phyloP scores from a whole-genome alignment of 73 alveolate species.

The Paramecium pentaurelia region DNA sequence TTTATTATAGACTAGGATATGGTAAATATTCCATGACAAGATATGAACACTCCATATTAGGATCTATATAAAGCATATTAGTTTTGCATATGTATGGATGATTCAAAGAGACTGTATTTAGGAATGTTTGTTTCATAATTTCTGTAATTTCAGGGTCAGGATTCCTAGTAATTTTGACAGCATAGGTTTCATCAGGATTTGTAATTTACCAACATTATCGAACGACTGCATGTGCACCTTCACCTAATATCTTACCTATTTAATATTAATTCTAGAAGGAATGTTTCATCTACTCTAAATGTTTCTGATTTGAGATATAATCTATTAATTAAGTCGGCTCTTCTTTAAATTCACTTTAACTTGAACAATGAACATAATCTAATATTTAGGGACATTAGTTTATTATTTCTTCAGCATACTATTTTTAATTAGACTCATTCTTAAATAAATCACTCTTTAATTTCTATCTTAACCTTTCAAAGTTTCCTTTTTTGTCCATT shows the following conservation, averaged over 20 bases:
- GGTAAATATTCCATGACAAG: constrained; percentile 38
- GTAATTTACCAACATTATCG: constrained; percentile 41
- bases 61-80: constrained; percentile 4
- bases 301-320: not conserved
- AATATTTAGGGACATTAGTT: not conserved
- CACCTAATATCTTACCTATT: constrained; percentile 40
- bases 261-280: not conserved
- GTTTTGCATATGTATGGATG: constrained; percentile 29
- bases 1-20: constrained; percentile 7
- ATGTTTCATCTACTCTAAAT: not conserved
- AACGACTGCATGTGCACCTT: constrained; percentile 50
- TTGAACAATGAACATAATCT: not conserved
- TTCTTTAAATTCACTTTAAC: not conserved
- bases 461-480: not conserved
- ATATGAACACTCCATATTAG: constrained; percentile 6
- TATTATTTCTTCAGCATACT: not conserved
- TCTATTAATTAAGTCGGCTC: not conserved
- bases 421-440: not conserved
- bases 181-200: constrained; percentile 41
- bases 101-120: not conserved
- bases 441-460: constrained; percentile 24
- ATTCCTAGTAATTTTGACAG: constrained; percentile 20
- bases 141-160: constrained; percentile 31
- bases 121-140: constrained; percentile 21
- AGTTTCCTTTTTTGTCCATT: constrained; percentile 32